Evolutionary conservation across 768 basidiomycete species (phyloP), one percentile per base, ranked within the genome.

Genomic region (Tubosaeta sp.): DNA sequence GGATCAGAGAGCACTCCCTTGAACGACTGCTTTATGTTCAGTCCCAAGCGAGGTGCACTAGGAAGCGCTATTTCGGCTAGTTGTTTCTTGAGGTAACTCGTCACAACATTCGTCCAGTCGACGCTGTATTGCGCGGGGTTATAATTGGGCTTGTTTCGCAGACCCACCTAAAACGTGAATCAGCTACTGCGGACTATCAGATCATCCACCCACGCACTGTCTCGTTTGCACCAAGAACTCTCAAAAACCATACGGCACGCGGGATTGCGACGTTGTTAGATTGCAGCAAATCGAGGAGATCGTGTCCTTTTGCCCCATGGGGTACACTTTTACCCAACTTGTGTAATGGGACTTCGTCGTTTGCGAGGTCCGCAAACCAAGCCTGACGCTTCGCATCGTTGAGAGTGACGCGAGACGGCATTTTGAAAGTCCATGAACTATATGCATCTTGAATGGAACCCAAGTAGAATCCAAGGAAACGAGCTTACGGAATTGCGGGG

Each of bases 151-250:
- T 87, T 88, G 58, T 89, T 86, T 38, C 87, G 77, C 36, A 89
- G 68, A 25, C 86, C 87, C 19, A 85, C 81, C 88, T 88, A 54
- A 44, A 29, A 44, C 3, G 21, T 25, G 44, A 41, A 35, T 56
- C 14, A 52, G 46, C 5, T 29, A n/a, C 21, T n/a, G 21, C 40
- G 44, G 44, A 29, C 9, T 2, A 53, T 1, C 21, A 31, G 35
- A 48, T 39, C 29, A 40, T 35, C 52, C n/a, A 31, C 19, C 21
- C 8, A 53, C 51, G 11, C 62, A 90, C 89, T 44, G 87, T 89
- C 69, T 94, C 91, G 58, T 92, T 91, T 18, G 86, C 89, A 22
- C 91, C 91, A 59, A 91, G 82, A 4, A 91, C 89, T 18, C 90
- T 80, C 24, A 93, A 73, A 63, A 92, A 88, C 91, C 91, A 94